Conservation (phyloP, 306 rosid genomes). For the Purshia tridentata region DNA sequence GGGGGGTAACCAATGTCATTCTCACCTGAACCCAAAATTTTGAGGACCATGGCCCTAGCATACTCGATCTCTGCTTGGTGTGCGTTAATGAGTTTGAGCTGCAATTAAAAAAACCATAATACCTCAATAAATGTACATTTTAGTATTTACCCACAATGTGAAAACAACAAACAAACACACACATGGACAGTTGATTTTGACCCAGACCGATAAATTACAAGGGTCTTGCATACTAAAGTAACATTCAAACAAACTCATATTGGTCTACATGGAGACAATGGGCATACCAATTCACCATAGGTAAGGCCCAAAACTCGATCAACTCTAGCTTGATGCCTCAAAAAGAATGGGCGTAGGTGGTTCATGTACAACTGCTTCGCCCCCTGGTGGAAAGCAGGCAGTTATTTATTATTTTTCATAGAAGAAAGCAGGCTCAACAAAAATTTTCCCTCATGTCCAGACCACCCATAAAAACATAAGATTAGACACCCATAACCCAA, state of each 20-base stretch:
- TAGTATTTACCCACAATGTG: not conserved
- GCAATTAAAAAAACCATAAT: slow-evolving; percentile 31
- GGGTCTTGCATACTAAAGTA: not conserved
- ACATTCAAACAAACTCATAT: not conserved
- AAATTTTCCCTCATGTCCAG: not conserved
- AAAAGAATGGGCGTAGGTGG: slow-evolving; percentile 76
- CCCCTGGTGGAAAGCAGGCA: slow-evolving; percentile 51
- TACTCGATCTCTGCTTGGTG: slow-evolving; percentile 60
- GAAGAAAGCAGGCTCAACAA: not conserved
- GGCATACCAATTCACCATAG: slow-evolving; percentile 65
- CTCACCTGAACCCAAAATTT: slow-evolving; percentile 68
- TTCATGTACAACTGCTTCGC: slow-evolving; percentile 65
- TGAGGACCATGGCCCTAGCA: slow-evolving; percentile 43
- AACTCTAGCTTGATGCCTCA: slow-evolving; percentile 60
- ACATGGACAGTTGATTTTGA: not conserved
- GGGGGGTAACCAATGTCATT: not conserved
- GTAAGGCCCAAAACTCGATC: slow-evolving; percentile 62
- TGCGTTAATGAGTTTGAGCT: slow-evolving; percentile 57
- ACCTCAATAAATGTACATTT: slow-evolving; percentile 3
- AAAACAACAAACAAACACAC: not conserved
- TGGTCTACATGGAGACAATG: not conserved
- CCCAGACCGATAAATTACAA: not conserved
- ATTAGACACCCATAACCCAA: not conserved
- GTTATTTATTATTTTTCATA: not conserved
- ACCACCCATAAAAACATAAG: not conserved